Conservation (phyloP, 1,139 yeast genomes). For the Protomyces macrosporus region DNA sequence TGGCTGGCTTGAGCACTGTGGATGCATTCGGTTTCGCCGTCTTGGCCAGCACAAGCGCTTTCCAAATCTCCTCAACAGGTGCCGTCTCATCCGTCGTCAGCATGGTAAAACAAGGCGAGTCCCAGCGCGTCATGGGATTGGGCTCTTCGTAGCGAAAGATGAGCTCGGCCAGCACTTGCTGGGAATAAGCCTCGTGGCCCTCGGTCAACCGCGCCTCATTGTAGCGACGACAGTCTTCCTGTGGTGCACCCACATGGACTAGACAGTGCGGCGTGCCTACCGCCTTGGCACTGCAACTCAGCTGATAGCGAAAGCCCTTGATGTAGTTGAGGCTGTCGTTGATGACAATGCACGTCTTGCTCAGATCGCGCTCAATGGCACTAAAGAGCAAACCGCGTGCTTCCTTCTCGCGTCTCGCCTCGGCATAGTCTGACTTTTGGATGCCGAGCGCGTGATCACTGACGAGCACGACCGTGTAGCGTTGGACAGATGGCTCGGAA, state of each 20-base stretch:
- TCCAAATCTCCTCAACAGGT: constrained; percentile 69
- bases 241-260: constrained; percentile 66
- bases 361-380: constrained; percentile 76
- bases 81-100: constrained; percentile 49
- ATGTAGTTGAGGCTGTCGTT: constrained; percentile 84
- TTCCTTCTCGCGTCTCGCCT: constrained; percentile 62
- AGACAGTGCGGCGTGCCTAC: constrained; percentile 77
- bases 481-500: constrained; percentile 46
- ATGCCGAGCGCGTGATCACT: constrained; percentile 76
- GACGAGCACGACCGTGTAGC: constrained; percentile 60
- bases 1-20: constrained; percentile 57
- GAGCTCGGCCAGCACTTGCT: constrained; percentile 50
- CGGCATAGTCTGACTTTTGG: constrained; percentile 56
- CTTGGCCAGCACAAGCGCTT: constrained; percentile 55
- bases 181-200: constrained; percentile 21
- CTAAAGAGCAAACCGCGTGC: constrained; percentile 81
- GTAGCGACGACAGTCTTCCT: constrained; percentile 59
- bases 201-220: constrained; percentile 41
- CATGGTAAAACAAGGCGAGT: constrained; percentile 79
- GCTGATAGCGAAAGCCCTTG: constrained; percentile 90
- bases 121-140: constrained; percentile 82
- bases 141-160: constrained; percentile 93
- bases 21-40: constrained; percentile 59
- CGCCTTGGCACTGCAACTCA: constrained; percentile 88
- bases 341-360: constrained; percentile 65